phyloP scores from a whole-genome alignment of 768 basidiomycete species.

The Hygrophorus pudorinus region DNA sequence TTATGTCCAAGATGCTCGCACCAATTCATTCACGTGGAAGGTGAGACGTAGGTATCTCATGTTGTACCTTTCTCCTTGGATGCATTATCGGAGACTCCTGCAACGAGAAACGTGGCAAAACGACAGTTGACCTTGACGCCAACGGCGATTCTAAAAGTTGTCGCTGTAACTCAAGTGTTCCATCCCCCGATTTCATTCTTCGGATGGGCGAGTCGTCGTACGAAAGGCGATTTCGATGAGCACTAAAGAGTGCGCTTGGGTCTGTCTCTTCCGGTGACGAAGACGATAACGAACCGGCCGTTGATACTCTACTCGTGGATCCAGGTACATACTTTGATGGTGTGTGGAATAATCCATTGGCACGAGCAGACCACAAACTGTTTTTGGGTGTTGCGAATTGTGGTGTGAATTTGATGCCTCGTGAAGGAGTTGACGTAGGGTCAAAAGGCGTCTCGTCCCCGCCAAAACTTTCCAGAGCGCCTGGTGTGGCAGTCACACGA shows the following conservation, averaged over 20 bases:
- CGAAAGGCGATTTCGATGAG: conserved; percentile 16
- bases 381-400: conserved; percentile 59
- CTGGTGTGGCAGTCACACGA: conserved; percentile 31
- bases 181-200: conserved; percentile 25
- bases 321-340: conserved; percentile 32
- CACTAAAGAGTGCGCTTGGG: conserved; percentile 13
- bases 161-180: conserved; percentile 12
- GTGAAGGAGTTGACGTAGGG: conserved; percentile 73
- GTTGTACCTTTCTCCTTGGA: not conserved
- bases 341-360: conserved; percentile 40
- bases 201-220: conserved; percentile 50
- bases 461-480: conserved; percentile 22
- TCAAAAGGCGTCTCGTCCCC: conserved; percentile 58
- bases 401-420: conserved; percentile 54
- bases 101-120: conserved; percentile 15
- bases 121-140: conserved; percentile 14
- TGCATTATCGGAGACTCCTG: conserved; percentile 15
- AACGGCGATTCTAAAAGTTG: conserved; percentile 25
- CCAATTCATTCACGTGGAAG: too few species aligned
- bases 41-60: too few species aligned
- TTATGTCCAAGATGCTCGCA: too few species aligned
- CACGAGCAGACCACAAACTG: conserved; percentile 33
- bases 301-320: conserved; percentile 18
- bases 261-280: conserved; percentile 21
- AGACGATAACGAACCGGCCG: conserved; percentile 19